phyloP scores from a whole-genome alignment of 345 rosid species.

The Brassica rapa region DNA sequence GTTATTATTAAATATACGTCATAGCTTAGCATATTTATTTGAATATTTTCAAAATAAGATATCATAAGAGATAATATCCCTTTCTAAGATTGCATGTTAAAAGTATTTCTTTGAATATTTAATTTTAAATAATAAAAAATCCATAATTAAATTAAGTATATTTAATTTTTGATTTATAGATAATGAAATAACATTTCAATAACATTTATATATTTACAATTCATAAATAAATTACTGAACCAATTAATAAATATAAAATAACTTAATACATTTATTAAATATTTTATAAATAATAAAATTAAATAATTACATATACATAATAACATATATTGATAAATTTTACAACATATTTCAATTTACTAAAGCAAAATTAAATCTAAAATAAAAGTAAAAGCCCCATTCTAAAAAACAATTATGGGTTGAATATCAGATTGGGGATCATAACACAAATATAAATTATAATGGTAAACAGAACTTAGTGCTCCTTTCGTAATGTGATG shows the following conservation, averaged over 20 bases:
- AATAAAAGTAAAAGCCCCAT: background rate
- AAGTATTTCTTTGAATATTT: too few relatives aligned
- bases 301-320: background rate
- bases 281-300: too few relatives aligned
- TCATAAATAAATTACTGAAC: background rate
- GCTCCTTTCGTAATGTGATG: conserved; percentile 13
- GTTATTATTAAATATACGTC: background rate
- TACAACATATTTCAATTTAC: background rate
- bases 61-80: background rate
- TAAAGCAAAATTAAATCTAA: background rate
- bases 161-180: too few relatives aligned
- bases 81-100: background rate
- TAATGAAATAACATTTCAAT: background rate
- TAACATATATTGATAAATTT: background rate
- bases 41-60: background rate
- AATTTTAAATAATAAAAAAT: too few relatives aligned
- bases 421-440: background rate
- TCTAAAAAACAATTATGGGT: background rate
- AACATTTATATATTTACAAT: too few relatives aligned
- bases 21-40: background rate
- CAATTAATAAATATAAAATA: background rate
- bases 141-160: too few relatives aligned
- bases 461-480: background rate
- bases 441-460: background rate
- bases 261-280: too few relatives aligned